Percentiles rank a stretch among this genome's conserved stretches.
These are phyloP conservation scores for Melianthus villosus DNA, from an alignment of 441 rosid genomes.

Conservation along the genomic window DNA sequence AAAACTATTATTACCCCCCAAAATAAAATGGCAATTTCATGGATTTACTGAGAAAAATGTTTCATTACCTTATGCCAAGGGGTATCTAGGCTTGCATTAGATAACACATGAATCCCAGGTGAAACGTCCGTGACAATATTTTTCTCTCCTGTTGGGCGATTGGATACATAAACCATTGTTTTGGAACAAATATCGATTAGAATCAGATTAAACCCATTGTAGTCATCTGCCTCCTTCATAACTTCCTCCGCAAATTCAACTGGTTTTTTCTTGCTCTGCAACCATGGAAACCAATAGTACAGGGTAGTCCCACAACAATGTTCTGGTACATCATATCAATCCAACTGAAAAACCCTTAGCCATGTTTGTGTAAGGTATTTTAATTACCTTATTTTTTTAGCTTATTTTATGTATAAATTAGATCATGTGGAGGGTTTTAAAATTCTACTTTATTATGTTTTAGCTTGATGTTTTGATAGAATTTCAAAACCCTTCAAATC, in stretches of 20 bases:
- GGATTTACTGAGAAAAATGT: not conserved
- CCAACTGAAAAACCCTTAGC: not conserved
- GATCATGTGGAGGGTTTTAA: no score
- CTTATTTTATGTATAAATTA: no score
- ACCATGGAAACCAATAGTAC: not conserved
- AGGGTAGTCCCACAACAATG: no score
- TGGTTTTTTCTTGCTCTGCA: constrained; percentile 50
- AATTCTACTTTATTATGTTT: no score
- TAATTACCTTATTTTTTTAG: no score
- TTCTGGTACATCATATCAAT: no score
- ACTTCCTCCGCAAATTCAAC: constrained; percentile 47
- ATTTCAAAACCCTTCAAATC: no score
- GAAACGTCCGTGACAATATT: constrained; percentile 28
- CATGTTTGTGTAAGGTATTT: no score
- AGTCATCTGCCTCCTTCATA: constrained; percentile 24
- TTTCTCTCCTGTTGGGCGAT: constrained; percentile 25
- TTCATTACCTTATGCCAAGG: constrained; percentile 74
- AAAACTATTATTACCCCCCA: not conserved
- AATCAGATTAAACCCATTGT: constrained; percentile 61
- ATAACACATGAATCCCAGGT: constrained; percentile 63
- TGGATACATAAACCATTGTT: constrained; percentile 48
- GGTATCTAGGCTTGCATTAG: constrained; percentile 58
- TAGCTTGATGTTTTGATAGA: no score
- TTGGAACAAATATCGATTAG: constrained; percentile 31
- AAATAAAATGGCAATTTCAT: not conserved